phyloP scores from a whole-genome alignment of 331 rosid genomes.

The Rosa hybrid region DNA sequence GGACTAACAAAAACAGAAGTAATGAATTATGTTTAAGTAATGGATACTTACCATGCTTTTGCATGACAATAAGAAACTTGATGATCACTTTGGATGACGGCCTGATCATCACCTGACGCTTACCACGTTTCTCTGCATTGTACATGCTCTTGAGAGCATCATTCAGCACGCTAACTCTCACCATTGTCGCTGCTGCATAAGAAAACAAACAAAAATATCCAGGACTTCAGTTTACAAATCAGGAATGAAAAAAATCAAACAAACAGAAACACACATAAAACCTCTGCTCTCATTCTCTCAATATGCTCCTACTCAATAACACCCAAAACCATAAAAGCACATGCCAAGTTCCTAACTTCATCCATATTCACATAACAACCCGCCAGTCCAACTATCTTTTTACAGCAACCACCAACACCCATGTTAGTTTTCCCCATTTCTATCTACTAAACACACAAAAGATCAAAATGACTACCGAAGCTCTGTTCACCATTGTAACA shows the following conservation, averaged over 20 bases:
- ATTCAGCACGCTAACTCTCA: conserved; percentile 38
- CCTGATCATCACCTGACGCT: conserved; percentile 47
- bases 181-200: conserved; percentile 32
- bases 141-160: conserved; percentile 50
- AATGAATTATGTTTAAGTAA: too few relatives aligned
- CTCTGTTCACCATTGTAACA: background rate
- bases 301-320: background rate
- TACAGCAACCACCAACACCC: background rate
- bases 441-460: background rate
- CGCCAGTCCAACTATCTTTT: too few relatives aligned
- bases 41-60: conserved; percentile 32
- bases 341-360: background rate
- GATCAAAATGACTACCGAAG: background rate
- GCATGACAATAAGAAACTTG: conserved; percentile 46
- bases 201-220: background rate
- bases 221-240: background rate
- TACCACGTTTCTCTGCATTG: conserved; percentile 50
- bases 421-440: background rate
- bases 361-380: background rate
- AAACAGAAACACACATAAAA: background rate
- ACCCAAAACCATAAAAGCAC: background rate
- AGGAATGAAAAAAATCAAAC: too few relatives aligned
- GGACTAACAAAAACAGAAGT: background rate
- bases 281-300: too few relatives aligned
- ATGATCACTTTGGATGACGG: conserved; percentile 48